Evolutionary conservation across 2,329 filamentous ascomycete genomes (phyloP), one percentile per base, ranked within the genome.

Genomic region (Cordyceps cateniannulata): DNA sequence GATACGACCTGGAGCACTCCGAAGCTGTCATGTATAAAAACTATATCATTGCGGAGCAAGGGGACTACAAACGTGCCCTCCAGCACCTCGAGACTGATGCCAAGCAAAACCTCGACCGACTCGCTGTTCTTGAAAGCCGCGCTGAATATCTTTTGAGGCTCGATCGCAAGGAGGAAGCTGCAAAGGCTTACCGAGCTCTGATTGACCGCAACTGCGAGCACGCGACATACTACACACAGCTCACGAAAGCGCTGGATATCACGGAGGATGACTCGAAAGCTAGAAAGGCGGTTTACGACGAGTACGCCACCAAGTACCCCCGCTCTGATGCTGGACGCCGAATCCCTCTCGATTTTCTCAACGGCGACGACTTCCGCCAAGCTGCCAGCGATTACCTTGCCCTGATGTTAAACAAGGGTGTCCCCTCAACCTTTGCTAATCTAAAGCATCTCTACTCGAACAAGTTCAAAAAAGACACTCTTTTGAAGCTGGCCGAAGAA

Each of bases 1-100:
- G 88, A 70, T 79, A 82, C 53, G 93, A 98, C 71, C 83, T 93
- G 70, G 95, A 99, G 75, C 90, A 98, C 74, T 95, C 93, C 35
- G 95, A 99, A 77, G 91, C 93, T 49, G 81, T 91, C 62, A 81
- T 99, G 76, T 99, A 99, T 79, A 97, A 96, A 77, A 99, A 97
- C 76, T 84, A 83, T 51, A 86, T 99, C 69, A 98, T 99, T 71
- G 91, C 91, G 42, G 96, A 98, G 76, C 85, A 86, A 62, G 93
- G 93, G 18, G 88, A 98, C 66, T 83, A 86, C 55, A 81, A 96
- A 69, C 85, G 89, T 69, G 95, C 95, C 5, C 77, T 98, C 69
- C 87, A 96, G 65, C 92, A 99, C 70, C 80, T 99, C 45, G 88
- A 97, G 62, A 81, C 83, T 12, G 84, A 90, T 55, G 85, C 85